These are phyloP conservation scores for Neurospora discreta DNA, from an alignment of 495 filamentous ascomycete species.

Conservation along the genomic window DNA sequence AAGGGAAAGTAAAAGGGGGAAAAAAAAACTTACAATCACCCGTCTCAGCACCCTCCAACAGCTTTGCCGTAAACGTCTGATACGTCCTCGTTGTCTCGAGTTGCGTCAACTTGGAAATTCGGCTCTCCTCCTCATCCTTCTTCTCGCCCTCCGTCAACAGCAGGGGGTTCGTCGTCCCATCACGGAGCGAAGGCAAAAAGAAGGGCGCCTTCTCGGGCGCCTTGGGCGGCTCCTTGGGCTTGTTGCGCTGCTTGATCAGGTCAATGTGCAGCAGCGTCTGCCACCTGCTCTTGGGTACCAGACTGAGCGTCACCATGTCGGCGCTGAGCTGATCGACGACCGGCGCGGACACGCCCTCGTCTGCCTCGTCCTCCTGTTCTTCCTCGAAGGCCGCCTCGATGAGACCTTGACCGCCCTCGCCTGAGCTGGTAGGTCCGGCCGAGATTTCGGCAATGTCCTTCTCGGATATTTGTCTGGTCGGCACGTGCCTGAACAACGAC, in stretches of 20 bases:
- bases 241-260: constrained; percentile 83
- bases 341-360: constrained; percentile 35
- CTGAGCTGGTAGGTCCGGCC: constrained; percentile 58
- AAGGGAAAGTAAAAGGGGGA: not conserved
- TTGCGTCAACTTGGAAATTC: constrained; percentile 26
- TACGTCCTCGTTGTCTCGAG: constrained; percentile 29
- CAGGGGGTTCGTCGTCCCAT: constrained; percentile 10
- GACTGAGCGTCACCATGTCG: constrained; percentile 75
- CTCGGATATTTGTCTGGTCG: constrained; percentile 70
- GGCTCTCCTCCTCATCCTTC: constrained; percentile 1
- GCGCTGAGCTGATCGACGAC: constrained; percentile 62
- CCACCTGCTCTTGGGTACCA: constrained; percentile 85
- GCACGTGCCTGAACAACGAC: constrained; percentile 76
- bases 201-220: constrained; percentile 90
- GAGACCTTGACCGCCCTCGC: constrained; percentile 60
- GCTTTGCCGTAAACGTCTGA: constrained; percentile 49
- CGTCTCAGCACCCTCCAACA: constrained; percentile 36
- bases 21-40: constrained; percentile 37
- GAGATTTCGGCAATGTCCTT: constrained; percentile 51
- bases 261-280: constrained; percentile 88
- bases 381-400: constrained; percentile 58
- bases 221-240: constrained; percentile 84
- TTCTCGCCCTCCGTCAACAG: constrained; percentile 12
- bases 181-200: constrained; percentile 68
- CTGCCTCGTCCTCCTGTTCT: constrained; percentile 32